Base-by-base conservation (phyloP, 2,329 filamentous ascomycete species). In the Gnomoniopsis sp. region DNA sequence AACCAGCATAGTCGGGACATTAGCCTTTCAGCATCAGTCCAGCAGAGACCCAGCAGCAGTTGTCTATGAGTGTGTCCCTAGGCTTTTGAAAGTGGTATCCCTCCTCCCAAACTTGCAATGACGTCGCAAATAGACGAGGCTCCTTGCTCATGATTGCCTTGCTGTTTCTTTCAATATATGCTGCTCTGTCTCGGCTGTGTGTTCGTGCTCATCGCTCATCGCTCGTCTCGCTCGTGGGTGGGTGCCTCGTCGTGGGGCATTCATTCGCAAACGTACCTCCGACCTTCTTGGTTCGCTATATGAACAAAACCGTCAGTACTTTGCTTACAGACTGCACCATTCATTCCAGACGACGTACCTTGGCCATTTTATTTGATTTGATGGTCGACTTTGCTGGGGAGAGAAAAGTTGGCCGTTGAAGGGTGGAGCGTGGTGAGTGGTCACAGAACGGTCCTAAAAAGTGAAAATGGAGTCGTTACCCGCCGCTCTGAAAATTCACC, bases 241-340 rank as follows among this genome's bases (percentile, higher is more conserved):
- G 46, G 22, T 47, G 44, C 19, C 11, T 53, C 34, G 23, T 50
- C 38, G 53, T 57, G 46, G 43, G 53, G 23, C 19, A 47, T 34
- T 56, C 19, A 47, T 34, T 56, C 60, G 60, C 46, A 41, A 56
- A 62, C 60, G 49, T 62, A 62, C 60, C 60, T 59, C 60, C 60
- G 60, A 62, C 92, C 90, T 96, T 96, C 89, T 91, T 96, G 69
- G 91, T 96, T 84, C 91, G 88, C 87, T 62, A 22, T 17, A 38
- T 53, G 33, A 17, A 48, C 34, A 53, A 44, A 22, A 49, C 21
- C 2, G n/a, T 58, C 19, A 58, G 50, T 7, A 49, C 15, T 30
- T 33, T 44, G 34, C 34, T 23, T 44, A n/a, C 11, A 14, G 21
- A 36, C 17, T 10, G n/a, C 19, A 11, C 23, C 12, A 12, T 19